These are phyloP conservation scores for Porodaedalea pini DNA, from an alignment of 1,284 basidiomycete species.

Conservation along the genomic window DNA sequence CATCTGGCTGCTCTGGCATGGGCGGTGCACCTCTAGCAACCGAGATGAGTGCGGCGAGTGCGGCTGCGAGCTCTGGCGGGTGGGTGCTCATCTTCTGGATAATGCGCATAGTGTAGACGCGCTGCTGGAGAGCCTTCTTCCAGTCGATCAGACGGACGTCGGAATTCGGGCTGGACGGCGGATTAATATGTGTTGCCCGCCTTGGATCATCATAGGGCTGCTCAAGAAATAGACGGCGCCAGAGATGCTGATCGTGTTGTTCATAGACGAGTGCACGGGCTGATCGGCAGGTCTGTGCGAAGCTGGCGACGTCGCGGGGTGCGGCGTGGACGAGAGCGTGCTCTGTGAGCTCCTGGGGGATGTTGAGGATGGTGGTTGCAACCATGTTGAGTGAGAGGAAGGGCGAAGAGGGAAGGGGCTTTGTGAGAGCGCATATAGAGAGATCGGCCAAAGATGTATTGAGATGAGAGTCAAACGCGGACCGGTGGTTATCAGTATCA, in stretches of 20 bases:
- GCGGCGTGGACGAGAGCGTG: slow-evolving; percentile 50
- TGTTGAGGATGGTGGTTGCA: slow-evolving; percentile 25
- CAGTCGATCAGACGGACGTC: slow-evolving; percentile 25
- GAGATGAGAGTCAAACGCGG: no score
- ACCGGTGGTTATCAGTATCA: no score
- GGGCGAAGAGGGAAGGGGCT: neutral
- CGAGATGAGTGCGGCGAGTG: slow-evolving; percentile 42
- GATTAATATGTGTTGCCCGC: slow-evolving; percentile 19
- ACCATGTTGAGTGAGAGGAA: slow-evolving; percentile 12
- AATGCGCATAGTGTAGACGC: slow-evolving; percentile 29
- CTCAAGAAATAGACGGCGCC: slow-evolving; percentile 57
- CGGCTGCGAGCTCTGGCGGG: slow-evolving; percentile 31
- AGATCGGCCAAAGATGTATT: neutral
- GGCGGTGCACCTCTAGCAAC: slow-evolving; percentile 41
- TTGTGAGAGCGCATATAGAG: slow-evolving; percentile 9
- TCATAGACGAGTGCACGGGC: slow-evolving; percentile 48
- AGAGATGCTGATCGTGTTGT: slow-evolving; percentile 52
- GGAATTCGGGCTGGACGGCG: neutral
- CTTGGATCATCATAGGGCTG: slow-evolving; percentile 61
- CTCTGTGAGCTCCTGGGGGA: slow-evolving; percentile 57
- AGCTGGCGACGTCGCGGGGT: slow-evolving; percentile 51
- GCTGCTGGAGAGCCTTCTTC: slow-evolving; percentile 32
- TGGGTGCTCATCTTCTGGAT: slow-evolving; percentile 23
- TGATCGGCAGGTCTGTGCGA: slow-evolving; percentile 49
- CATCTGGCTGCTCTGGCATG: slow-evolving; percentile 23